Base-by-base conservation (phyloP, 2,329 filamentous ascomycete genomes). In the Alternaria triticimaculans region DNA sequence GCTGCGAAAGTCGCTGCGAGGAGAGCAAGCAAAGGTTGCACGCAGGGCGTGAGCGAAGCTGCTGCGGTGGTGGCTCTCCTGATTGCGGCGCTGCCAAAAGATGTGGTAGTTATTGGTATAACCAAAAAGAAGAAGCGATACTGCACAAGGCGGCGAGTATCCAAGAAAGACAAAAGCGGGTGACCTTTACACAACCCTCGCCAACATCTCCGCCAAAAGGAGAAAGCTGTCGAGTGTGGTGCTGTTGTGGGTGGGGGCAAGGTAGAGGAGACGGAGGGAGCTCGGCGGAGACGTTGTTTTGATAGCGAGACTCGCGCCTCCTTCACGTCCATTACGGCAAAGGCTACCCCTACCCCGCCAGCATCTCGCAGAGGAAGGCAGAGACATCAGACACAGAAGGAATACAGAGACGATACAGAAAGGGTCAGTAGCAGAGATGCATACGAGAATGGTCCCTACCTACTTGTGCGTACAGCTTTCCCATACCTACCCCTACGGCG, bases 151-250 rank as follows among this genome's bases (percentile, higher is more conserved):
- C 64, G 54, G 61, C 63, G 50, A 60, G 50, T 71, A 71, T 69
- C 64, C 69, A 72, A 72, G 62, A 71, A 55, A 60, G 60, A 58
- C 49, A 46, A 59, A 59, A 66, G 59, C 55, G 64, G 67, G 65
- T 63, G 63, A 62, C 58, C 56, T 59, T 55, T 62, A 61, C 66
- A 64, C 60, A 58, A 45, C 50, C 33, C 59, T 68, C 60, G 63
- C 56, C 63, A 62, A 51, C 55, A 54, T 63, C 58, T 59, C 62
- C 50, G 56, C 60, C 63, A 64, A 70, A 61, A 67, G 58, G 62
- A 64, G 65, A 62, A 60, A 61, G 67, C 51, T 64, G 65, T 59
- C 68, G 68, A 59, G 55, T 48, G 63, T 63, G 58, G 58, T 57
- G 59, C 64, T 62, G 57, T 63, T 65, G 60, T 58, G 60, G 37